Base-by-base conservation (phyloP, 2,329 filamentous ascomycete genomes). In the Leptographium radiaticola region DNA sequence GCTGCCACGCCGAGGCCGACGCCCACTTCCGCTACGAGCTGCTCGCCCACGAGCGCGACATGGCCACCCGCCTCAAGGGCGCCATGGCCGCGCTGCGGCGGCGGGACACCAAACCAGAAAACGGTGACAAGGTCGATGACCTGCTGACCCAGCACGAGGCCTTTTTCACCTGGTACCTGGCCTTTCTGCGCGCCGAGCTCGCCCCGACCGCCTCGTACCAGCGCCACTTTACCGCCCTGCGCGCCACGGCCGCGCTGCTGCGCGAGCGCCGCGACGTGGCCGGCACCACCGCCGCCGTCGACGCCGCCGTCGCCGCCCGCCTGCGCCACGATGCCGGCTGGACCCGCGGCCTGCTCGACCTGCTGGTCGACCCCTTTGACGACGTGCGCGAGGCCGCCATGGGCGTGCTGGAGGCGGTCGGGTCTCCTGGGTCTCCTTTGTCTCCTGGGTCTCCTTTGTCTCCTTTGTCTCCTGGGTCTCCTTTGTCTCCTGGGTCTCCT, bases 301-400 rank as follows among this genome's bases (percentile, higher is more conserved):
- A 67, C 44, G 55, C 51, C 5, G 61, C 58, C 25, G 52, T 62
- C 36, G 63, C 59, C 2, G 49, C 46, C 18, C 53, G 64, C 6
- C 59, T 70, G 3, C 66, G 68, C 16, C 64, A 64, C 13, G 75
- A 79, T 48, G 59, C 61, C 4, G 72, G 67, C 0, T 80, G 84
- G 70, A 68, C 80, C 11, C 9, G 15, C 40, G 3, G 53, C 15
- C 38, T 53, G 44, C 11, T 18, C 2, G 30, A 39, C 65, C 77
- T 95, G 25, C 69, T 95, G 9, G 74, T 95, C 63, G 87, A 98
- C 62, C 88, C 91, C 0, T 98, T 95, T 62, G 93, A 97, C 55
- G 93, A 98, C 66, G 86, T 97, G 6, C 78, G 91, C 59, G 80
- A 77, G 45, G 68, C 70, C 40, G 75, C 81, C 3, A 70, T 74